These are phyloP conservation scores for Haplosporangium gracile DNA, from an alignment of 192 early-diverging fungal genomes.

Conservation along the genomic window DNA sequence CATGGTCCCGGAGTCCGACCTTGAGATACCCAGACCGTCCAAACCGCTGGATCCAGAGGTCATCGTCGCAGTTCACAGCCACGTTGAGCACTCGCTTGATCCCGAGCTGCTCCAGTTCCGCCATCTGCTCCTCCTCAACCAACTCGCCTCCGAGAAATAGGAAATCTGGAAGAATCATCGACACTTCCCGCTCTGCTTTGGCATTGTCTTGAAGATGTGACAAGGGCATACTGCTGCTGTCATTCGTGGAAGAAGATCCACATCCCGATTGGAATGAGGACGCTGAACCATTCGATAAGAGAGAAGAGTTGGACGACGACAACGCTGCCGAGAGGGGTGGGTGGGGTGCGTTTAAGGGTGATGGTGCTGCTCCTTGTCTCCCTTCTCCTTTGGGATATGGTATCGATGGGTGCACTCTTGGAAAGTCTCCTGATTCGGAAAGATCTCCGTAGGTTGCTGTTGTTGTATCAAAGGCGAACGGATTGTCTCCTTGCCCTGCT, in stretches of 20 bases:
- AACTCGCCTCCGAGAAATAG: conserved; percentile 75
- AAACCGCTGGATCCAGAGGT: conserved; percentile 49
- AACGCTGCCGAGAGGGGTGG: conserved; percentile 13
- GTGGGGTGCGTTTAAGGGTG: not conserved
- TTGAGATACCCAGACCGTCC: conserved; percentile 55
- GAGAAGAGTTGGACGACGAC: conserved; percentile 31
- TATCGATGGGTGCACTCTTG: conserved; percentile 20
- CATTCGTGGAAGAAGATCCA: conserved; percentile 3
- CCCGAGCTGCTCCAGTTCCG: conserved; percentile 61
- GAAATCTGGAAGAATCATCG: conserved; percentile 69
- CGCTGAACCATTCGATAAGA: conserved; percentile 22
- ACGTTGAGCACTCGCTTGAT: conserved; percentile 81
- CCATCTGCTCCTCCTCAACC: conserved; percentile 67
- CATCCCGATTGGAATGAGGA: conserved; percentile 4
- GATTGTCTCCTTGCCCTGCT: not conserved
- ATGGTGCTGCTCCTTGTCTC: not conserved
- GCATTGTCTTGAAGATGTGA: conserved; percentile 51
- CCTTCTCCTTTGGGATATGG: not conserved
- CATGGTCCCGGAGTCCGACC: conserved; percentile 71
- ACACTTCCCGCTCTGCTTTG: conserved; percentile 52
- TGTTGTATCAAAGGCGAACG: not conserved
- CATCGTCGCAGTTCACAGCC: conserved; percentile 76
- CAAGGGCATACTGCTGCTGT: not conserved
- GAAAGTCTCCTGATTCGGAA: conserved; percentile 35
- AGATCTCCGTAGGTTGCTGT: conserved; percentile 4